These are phyloP conservation scores for Boletus fagicola DNA, from an alignment of 768 basidiomycete genomes.

Conservation along the genomic window DNA sequence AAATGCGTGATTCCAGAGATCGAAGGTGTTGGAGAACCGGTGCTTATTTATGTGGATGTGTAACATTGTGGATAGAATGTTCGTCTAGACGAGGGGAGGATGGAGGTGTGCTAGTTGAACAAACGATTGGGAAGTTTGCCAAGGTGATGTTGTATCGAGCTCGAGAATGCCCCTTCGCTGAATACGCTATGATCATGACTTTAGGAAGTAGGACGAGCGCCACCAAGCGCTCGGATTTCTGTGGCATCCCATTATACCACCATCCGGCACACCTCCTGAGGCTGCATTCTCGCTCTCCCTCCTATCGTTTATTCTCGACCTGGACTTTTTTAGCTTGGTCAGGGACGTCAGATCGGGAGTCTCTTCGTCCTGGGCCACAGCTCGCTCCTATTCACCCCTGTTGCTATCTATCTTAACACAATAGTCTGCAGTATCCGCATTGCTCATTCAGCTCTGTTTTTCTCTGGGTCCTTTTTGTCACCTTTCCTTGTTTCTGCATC, in stretches of 20 bases:
- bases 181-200: conserved; percentile 18
- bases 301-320: conserved; percentile 14
- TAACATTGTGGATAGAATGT: conserved; percentile 32
- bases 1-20: conserved; percentile 99
- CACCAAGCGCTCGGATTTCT: conserved; percentile 12
- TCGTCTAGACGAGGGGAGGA: conserved; percentile 17
- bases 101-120: conserved; percentile 18
- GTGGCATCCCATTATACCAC: conserved; percentile 23
- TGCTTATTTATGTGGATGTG: conserved; percentile 87
- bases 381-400: conserved; percentile 17
- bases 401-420: conserved; percentile 28
- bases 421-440: conserved; percentile 27
- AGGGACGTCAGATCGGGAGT: conserved; percentile 20
- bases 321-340: conserved; percentile 17
- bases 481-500: conserved; percentile 23
- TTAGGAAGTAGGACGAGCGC: conserved; percentile 19
- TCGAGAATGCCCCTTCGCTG: conserved; percentile 17
- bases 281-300: neutral
- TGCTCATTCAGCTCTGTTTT: conserved; percentile 20
- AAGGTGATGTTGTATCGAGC: conserved; percentile 32
- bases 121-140: conserved; percentile 9
- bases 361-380: conserved; percentile 16
- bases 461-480: conserved; percentile 24
- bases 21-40: conserved; percentile 93
- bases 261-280: conserved; percentile 7